Base-by-base conservation (phyloP, 441 rosid species). In the Jatropha podagrica region DNA sequence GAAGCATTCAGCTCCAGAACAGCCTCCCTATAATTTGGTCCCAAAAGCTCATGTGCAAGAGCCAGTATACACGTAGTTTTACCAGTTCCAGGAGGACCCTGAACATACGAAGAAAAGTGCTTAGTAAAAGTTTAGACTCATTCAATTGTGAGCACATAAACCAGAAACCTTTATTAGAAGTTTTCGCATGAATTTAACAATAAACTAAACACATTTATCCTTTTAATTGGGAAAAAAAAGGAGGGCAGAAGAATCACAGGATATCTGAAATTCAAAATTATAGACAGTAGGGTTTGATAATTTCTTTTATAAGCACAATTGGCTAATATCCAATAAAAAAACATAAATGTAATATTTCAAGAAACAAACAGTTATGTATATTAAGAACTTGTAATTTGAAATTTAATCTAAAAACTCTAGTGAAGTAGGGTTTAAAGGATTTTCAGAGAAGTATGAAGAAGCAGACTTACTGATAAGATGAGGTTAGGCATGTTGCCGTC, bases 11-110 rank as follows among this genome's bases (percentile, higher is more conserved):
- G 78, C 88, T 96, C 99, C 74, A 93, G 70, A 81, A 96, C 98
- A 77, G 92, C 96, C 77, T 94, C 98, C 79, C 72, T 93, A 75
- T 84, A 93, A 41, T 85, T 89, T 0, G 91, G 86, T 20, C 98
- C 98, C 69, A 93, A 79, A 1, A 93, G 96, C 86, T 96, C 97
- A 65, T 91, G 99, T 2, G 99, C 97, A 78, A 96, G 98, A 74
- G 98, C 98, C 83, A 94, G 72, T 79, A 96, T 89, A 81, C 98
- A 92, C 2, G 98, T 90, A 55, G 99, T 96, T 80, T 94, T 96
- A 77, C 98, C 99, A 11, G 98, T 94, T 77, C 99, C 99, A 70
- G 99, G 98, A 76, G 99, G 99, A 76, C 98, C 98, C 97, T 95
- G 81, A 63, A 76, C 70, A 52, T 58, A 55, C 12, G 20, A 18